Evolutionary conservation across 306 rosid genomes (phyloP), one percentile per base, ranked within the genome.

Genomic region (Echinosophora koreensis): DNA sequence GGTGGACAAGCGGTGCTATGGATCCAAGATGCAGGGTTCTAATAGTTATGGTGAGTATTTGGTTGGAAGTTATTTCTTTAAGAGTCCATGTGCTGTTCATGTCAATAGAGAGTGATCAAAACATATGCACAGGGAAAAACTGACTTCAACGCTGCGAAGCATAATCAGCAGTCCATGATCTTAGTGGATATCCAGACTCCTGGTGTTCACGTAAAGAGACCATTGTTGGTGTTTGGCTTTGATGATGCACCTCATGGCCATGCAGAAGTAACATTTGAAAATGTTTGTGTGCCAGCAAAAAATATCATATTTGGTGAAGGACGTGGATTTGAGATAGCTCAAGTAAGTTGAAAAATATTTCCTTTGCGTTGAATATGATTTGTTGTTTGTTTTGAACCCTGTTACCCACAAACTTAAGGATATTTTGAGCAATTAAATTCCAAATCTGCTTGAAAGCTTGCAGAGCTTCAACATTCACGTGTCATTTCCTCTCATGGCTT

Each of bases 1-100:
- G 99, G 99, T 95, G 97, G 97, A 95, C 97, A 58, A 95, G 98
- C 66, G 99, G 99, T 14, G 96, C 99, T 61, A 89, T 95, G 98
- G 99, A 95, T 91, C 98, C 97, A 11, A 89, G 99, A 82, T 95
- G 99, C 85, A 88, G 81, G 79, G 16, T 95, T 86, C 96, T 95
- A 22, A 84, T 95, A 80, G 90, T 91, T 79, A 95, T 95, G 99
- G 99, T 95, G 79, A 78, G 92, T 89, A 80, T 61, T 84, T 79
- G 32, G 72, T 69, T 63, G 58, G 47, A 57, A 57, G 15, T 52
- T 73, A 49, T 76, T 79, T 39, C 69, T 18, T 8, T 70, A 50
- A 41, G 16, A 38, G 22, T 46, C 62, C 30, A 59, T 73, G 59
- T 27, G 41, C 17, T 49, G 35, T 76, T 83, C 81, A 11, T 46